Evolutionary conservation across 192 early-diverging fungal species (phyloP), one percentile per base, ranked within the genome.

Genomic region (Coemansia umbellata): DNA sequence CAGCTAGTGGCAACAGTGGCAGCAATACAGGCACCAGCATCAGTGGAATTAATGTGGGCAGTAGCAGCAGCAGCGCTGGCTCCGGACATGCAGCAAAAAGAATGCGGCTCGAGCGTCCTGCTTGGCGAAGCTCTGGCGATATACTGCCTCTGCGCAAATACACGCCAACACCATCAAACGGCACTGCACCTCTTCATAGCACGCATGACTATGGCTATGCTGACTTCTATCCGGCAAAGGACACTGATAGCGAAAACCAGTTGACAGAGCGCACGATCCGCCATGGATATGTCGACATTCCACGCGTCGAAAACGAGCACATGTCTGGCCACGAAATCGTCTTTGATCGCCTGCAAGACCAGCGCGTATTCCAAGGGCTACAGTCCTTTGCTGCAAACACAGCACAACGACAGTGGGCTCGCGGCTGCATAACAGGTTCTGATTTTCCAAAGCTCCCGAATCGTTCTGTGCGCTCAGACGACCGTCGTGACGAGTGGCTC

Each of bases 221-320:
- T 3, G 87, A 83, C 43, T 82, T 85, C 40, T 84, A 82, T 48
- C 84, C 85, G 2, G 80, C 81, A 21, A 56, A 58, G 10, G 32
- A 64, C 6, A 45, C 28, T 15, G 71, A 76, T 33, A 44, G 63
- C 45, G 78, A 78, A 57, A 78, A 79, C 58, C 62, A 59, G 35
- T 65, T 86, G 58, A 84, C 73, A 14, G 80, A 82, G 50, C 68
- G 63, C 36, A 82, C 81, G 36, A 82, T 89, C 37, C 81, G 85
- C 8, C 78, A 82, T 49, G 87, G 87, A 8, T 84, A 78, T 49
- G 75, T 81, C 1, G 85, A 87, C 48, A 71, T 47, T 24, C 61
- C 67, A 11, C 47, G 72, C 7, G 70, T 79, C 22, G 54, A 58
- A 8, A 55, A 69, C 54, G 78, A 79, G 49, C 17, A 63, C 18